Percentiles rank a stretch among this genome's conserved stretches.
phyloP scores from a whole-genome alignment of 1,284 basidiomycete species.

The Malassezia sp. region DNA sequence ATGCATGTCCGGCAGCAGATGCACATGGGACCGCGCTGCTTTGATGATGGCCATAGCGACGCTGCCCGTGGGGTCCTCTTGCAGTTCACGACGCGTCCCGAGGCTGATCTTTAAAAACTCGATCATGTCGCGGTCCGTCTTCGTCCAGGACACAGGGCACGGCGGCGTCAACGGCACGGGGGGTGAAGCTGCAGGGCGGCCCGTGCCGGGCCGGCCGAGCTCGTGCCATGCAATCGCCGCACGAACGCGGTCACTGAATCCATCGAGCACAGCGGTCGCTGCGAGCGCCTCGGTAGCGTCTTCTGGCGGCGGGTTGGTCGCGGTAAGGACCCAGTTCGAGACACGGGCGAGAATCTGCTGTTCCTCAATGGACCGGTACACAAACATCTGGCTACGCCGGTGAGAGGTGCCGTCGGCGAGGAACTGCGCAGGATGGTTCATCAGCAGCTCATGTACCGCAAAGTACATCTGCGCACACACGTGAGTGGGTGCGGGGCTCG shows the following conservation, averaged over 20 bases:
- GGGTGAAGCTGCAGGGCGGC: too few species aligned
- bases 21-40: conserved; percentile 48
- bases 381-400: conserved; percentile 55
- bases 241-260: conserved; percentile 46
- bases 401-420: conserved; percentile 56
- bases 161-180: too few species aligned
- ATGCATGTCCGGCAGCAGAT: conserved; percentile 15
- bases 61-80: conserved; percentile 56
- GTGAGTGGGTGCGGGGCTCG: too few species aligned
- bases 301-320: conserved; percentile 17
- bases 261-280: conserved; percentile 9
- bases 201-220: too few species aligned
- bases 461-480: conserved; percentile 49
- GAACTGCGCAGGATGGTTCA: conserved; percentile 58
- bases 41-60: conserved; percentile 58
- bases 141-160: too few species aligned
- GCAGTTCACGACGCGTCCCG: conserved; percentile 55
- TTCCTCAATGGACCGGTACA: conserved; percentile 59
- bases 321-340: conserved; percentile 51
- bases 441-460: conserved; percentile 64
- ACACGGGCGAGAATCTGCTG: conserved; percentile 56
- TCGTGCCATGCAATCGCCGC: conserved; percentile 16
- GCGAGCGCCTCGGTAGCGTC: conserved; percentile 12
- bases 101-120: conserved; percentile 59
- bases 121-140: conserved; percentile 58